Evolutionary conservation across 2,329 filamentous ascomycete species (phyloP).

Genomic region (Xenoacremonium recifei): DNA sequence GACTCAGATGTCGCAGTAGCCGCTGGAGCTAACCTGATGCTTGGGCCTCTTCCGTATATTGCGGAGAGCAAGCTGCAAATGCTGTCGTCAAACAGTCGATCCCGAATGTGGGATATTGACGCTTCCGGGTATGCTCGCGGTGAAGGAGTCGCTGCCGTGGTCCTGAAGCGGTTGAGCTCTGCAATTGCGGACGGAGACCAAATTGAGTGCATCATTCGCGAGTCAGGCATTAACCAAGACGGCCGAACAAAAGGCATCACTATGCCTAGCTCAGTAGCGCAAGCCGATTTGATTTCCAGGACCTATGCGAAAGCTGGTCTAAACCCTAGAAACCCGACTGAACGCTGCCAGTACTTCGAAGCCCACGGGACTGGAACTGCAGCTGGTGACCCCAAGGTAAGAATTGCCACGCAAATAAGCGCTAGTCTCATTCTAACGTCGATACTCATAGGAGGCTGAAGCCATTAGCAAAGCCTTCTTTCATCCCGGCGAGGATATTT

Average conservation of each 20-base stretch:
- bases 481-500: neutral
- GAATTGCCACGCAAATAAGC: too few relatives aligned
- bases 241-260: slow-evolving; percentile 42
- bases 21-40: slow-evolving; percentile 17
- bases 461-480: slow-evolving; percentile 30
- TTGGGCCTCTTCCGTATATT: slow-evolving; percentile 15
- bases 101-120: slow-evolving; percentile 24
- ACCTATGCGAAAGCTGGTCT: slow-evolving; percentile 24
- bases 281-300: neutral
- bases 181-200: slow-evolving; percentile 38
- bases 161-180: slow-evolving; percentile 39
- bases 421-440: too few relatives aligned
- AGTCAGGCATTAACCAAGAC: slow-evolving; percentile 36
- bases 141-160: slow-evolving; percentile 40
- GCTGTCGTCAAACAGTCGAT: slow-evolving; percentile 22
- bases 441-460: slow-evolving; percentile 45
- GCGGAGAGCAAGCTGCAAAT: slow-evolving; percentile 8
- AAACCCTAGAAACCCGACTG: slow-evolving; percentile 20
- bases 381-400: slow-evolving; percentile 50
- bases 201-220: slow-evolving; percentile 33
- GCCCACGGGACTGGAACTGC: slow-evolving; percentile 51
- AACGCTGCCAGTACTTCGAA: slow-evolving; percentile 30
- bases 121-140: slow-evolving; percentile 47
- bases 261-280: neutral
- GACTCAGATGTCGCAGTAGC: slow-evolving; percentile 24